phyloP scores from a whole-genome alignment of 768 basidiomycete species.

The Rhizopogon rudus region DNA sequence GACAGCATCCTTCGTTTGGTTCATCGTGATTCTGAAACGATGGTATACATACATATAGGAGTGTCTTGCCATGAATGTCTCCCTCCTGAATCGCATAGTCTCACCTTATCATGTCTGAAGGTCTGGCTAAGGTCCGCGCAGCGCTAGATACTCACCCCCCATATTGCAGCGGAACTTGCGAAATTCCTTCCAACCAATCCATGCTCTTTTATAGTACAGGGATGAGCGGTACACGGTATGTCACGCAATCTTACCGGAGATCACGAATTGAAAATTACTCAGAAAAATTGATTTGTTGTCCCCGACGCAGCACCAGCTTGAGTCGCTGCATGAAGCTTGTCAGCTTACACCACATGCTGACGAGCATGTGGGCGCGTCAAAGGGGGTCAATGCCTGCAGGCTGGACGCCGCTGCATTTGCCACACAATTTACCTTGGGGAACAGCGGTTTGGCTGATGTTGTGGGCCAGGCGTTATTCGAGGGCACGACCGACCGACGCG shows the following conservation, averaged over 20 bases:
- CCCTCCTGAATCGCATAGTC: not conserved
- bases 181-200: not conserved
- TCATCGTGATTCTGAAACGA: not conserved
- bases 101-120: conserved; percentile 5
- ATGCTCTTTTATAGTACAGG: not conserved
- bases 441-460: conserved; percentile 22
- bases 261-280: not conserved
- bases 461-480: conserved; percentile 18
- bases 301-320: not conserved
- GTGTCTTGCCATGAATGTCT: not conserved
- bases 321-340: conserved; percentile 30
- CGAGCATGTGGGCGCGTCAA: conserved; percentile 30
- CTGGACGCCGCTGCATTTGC: conserved; percentile 33
- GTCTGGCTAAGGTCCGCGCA: conserved; percentile 1
- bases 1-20: not conserved
- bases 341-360: conserved; percentile 36
- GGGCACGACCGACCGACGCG: conserved; percentile 10
- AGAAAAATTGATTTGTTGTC: not conserved
- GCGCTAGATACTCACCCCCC: not conserved
- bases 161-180: not conserved
- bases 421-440: conserved; percentile 24
- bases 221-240: not conserved
- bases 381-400: conserved; percentile 41
- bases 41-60: not conserved
- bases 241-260: not conserved